Conservation (phyloP, 371 early-diverging fungal species). For the Mortierella sp. region DNA sequence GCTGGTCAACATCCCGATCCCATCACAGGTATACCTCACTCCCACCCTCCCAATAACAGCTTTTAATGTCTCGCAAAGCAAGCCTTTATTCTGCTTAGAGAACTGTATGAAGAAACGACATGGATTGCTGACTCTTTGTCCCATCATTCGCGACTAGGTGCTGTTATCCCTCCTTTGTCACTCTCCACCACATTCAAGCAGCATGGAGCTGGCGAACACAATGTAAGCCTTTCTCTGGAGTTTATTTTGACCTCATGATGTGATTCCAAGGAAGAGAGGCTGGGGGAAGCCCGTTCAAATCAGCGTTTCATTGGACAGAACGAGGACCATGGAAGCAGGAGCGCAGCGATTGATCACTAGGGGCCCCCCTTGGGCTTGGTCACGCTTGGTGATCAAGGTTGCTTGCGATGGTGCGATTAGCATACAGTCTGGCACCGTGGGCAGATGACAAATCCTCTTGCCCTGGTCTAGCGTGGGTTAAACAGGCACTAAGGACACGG, state of each 20-base stretch:
- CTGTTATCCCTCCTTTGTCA: slow-evolving; percentile 95
- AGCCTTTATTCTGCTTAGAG: no score
- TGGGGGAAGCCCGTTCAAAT: no score
- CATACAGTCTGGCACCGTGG: no score
- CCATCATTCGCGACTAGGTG: slow-evolving; percentile 57
- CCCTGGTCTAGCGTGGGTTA: no score
- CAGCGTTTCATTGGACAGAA: slow-evolving; percentile 5
- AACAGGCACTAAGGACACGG: no score
- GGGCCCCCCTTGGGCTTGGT: no score
- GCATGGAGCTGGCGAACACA: slow-evolving; percentile 89
- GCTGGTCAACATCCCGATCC: slow-evolving; percentile 91
- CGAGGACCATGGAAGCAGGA: neutral
- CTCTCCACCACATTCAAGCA: slow-evolving; percentile 97
- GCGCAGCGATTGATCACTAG: neutral
- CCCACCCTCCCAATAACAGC: no score
- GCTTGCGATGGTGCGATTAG: neutral
- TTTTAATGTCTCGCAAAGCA: no score
- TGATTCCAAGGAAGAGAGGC: no score
- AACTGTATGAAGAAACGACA: no score
- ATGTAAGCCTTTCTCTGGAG: slow-evolving; percentile 60
- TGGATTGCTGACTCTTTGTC: neutral
- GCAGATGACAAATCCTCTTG: no score
- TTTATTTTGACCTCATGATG: neutral
- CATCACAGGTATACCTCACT: slow-evolving; percentile 68
- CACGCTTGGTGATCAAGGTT: no score